Conservation (phyloP, 139 green algal species). For the Coelastrella sp. region DNA sequence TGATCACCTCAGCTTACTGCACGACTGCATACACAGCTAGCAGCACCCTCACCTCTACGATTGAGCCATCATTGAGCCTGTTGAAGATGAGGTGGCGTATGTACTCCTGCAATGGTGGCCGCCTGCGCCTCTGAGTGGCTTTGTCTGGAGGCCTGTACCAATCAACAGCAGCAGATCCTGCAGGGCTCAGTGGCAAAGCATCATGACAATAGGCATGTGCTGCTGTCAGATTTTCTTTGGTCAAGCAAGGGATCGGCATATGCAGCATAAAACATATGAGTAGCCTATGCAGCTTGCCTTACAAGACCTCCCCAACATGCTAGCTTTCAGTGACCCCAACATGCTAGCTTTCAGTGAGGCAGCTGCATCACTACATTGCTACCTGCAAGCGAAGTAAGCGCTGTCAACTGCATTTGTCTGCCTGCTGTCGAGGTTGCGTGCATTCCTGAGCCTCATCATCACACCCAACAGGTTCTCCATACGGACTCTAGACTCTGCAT, state of each 20-base stretch:
- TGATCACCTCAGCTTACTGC: constrained; percentile 48
- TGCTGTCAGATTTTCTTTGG: too few relatives aligned
- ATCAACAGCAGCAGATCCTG: neutral
- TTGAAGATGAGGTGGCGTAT: constrained; percentile 91
- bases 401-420: constrained; percentile 87
- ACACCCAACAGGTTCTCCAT: constrained; percentile 91
- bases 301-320: neutral
- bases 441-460: constrained; percentile 91
- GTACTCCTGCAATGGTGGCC: constrained; percentile 83
- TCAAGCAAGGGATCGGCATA: neutral
- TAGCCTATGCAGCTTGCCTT: neutral
- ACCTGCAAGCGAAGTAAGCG: constrained; percentile 79
- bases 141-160: constrained; percentile 50
- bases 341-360: neutral
- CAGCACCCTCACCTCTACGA: constrained; percentile 62
- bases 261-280: too few relatives aligned
- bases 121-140: constrained; percentile 30
- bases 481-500: constrained; percentile 51
- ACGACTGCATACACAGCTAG: constrained; percentile 48
- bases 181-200: too few relatives aligned
- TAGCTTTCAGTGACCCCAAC: neutral
- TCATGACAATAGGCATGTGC: too few relatives aligned
- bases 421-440: constrained; percentile 85
- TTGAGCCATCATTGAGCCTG: constrained; percentile 59
- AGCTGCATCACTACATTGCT: neutral